phyloP scores from a whole-genome alignment of 2,329 filamentous ascomycete species.

The Rutstroemia sp. region DNA sequence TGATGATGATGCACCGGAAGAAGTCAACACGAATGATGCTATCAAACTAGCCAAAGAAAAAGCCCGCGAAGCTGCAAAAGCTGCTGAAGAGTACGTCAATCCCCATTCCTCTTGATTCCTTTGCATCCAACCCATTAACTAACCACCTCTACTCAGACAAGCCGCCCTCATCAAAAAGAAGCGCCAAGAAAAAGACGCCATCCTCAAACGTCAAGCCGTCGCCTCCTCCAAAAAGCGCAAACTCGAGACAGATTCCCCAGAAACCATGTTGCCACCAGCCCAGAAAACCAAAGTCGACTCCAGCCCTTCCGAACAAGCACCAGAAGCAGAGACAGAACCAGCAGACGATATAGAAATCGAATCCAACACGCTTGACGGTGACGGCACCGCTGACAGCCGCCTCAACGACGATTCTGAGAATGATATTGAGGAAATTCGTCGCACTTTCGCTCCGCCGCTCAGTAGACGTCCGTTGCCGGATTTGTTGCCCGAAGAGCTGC shows the following conservation, averaged over 20 bases:
- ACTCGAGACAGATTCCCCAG: constrained; percentile 7
- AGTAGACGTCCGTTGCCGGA: constrained; percentile 18
- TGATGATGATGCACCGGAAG: constrained; percentile 29
- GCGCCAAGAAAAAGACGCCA: constrained; percentile 23
- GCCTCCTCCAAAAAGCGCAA: constrained; percentile 21
- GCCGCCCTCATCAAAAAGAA: constrained; percentile 21
- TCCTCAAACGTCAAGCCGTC: constrained; percentile 22
- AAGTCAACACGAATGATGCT: constrained; percentile 22
- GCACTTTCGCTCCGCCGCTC: neutral
- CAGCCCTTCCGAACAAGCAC: neutral
- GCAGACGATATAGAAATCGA: neutral
- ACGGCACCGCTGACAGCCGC: constrained; percentile 5
- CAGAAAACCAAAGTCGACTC: constrained; percentile 4
- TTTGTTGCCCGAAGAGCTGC: constrained; percentile 24
- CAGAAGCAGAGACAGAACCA: no score
- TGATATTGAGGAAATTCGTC: neutral
- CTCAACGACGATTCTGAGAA: constrained; percentile 1
- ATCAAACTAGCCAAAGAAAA: constrained; percentile 15
- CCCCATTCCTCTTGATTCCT: neutral
- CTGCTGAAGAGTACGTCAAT: constrained; percentile 22
- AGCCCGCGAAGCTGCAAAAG: constrained; percentile 22
- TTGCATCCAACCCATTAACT: constrained; percentile 2
- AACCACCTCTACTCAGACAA: constrained; percentile 16
- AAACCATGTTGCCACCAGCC: constrained; percentile 2
- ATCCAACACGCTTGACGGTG: constrained; percentile 5